Conservation (phyloP, 1,284 basidiomycete species). For the Polyporus tsugae region DNA sequence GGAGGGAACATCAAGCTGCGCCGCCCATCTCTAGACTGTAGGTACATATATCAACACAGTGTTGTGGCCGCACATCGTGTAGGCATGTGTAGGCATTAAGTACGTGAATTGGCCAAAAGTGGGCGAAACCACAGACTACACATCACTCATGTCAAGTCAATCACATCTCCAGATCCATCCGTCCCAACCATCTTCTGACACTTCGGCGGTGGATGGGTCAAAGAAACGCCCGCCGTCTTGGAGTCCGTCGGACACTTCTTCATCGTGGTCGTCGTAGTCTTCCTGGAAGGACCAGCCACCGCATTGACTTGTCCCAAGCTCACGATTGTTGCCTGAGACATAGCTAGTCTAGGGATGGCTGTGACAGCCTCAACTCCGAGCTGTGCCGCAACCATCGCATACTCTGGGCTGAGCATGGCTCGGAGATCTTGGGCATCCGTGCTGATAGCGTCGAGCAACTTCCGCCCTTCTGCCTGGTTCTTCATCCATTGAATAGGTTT, state of each 20-base stretch:
- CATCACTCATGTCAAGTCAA: neutral
- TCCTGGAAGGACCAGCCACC: neutral
- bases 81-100: neutral
- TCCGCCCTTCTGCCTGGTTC: neutral
- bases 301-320: neutral
- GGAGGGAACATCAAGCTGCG: too few relatives aligned
- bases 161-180: neutral
- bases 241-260: neutral
- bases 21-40: too few relatives aligned
- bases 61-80: too few relatives aligned
- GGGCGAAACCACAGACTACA: neutral
- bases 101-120: neutral
- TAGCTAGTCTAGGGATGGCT: neutral
- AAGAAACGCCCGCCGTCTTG: neutral
- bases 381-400: slow-evolving; percentile 1
- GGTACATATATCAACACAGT: too few relatives aligned
- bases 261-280: neutral
- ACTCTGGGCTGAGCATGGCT: neutral
- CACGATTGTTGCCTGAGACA: neutral
- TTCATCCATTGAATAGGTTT: neutral
- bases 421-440: neutral
- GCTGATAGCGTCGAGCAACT: slow-evolving; percentile 1
- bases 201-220: neutral
- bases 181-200: neutral
- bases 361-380: neutral